Evolutionary conservation across 441 rosid genomes (phyloP), one percentile per base, ranked within the genome.

Genomic region (Hura crepitans): DNA sequence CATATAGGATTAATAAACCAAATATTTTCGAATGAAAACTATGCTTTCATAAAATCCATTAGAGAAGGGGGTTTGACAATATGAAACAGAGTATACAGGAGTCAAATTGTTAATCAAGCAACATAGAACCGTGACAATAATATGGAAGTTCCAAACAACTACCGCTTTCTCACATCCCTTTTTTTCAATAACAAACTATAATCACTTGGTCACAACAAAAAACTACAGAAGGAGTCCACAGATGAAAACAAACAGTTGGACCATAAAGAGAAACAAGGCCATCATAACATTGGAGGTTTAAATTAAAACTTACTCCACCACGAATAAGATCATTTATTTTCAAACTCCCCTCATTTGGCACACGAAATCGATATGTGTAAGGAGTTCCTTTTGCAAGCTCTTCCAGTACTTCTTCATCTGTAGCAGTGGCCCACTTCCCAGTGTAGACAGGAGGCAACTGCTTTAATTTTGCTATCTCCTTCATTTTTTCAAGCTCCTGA

Each of bases 401-500:
- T 76, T 87, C 86, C 71, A 84, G 82, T 42, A 86, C 82, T 76
- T 94, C 87, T 72, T 78, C 83, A 78, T 84, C 85, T 9, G 86
- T 71, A 61, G 96, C 91, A 60, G 82, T 79, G 57, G 96, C 92
- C 99, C 99, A 94, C 77, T 84, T 90, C n/a, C 97, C 97, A 0
- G 84, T 74, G 66, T 94, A 94, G 5, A 89, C 90, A 1, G 97
- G 97, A 81, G 99, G 94, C 80, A 90, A 71, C 22, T 91, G 80
- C 78, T 84, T 84, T 54, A 90, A 61, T 75, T 88, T 88, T 8
- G 90, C 94, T 73, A 79, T 84, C 74, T 89, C 92, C 83, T 91
- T 94, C 97, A 94, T 94, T 77, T 85, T 85, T 30, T 87, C 96
- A 77, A 94, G 97, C 78, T 94, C 97, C 98, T 93, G 74, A 46